Conservation (phyloP, 169 alveolate species). For the Plasmodium relictum region DNA sequence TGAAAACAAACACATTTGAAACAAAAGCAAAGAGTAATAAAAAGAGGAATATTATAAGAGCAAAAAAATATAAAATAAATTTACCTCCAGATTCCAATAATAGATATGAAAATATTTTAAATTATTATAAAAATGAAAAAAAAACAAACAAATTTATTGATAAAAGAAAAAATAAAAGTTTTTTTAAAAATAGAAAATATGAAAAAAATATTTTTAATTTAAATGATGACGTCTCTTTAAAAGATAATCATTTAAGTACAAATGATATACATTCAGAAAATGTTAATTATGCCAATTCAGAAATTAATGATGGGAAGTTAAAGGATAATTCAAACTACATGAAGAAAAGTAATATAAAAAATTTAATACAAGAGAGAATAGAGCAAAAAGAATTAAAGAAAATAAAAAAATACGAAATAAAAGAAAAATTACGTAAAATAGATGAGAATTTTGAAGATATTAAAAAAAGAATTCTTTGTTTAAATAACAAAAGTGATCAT, state of each 20-base stretch:
- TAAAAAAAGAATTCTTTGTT: constrained; percentile 26
- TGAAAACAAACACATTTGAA: constrained; percentile 60
- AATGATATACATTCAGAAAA: constrained; percentile 29
- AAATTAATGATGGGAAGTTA: neutral
- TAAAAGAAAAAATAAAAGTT: constrained; percentile 60
- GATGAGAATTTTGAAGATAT: constrained; percentile 74
- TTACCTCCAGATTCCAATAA: constrained; percentile 37
- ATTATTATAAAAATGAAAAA: constrained; percentile 70
- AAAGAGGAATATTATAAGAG: constrained; percentile 55
- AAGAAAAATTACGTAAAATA: constrained; percentile 58
- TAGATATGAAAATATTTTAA: constrained; percentile 45
- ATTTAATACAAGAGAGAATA: constrained; percentile 26
- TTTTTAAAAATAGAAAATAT: constrained; percentile 21
- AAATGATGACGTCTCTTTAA: constrained; percentile 29
- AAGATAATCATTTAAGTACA: constrained; percentile 52
- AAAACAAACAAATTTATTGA: constrained; percentile 78
- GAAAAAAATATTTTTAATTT: constrained; percentile 65
- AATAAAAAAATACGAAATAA: constrained; percentile 65
- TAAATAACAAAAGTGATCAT: constrained; percentile 4
- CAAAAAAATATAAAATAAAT: constrained; percentile 19
- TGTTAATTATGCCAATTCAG: neutral
- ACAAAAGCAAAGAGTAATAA: constrained; percentile 16
- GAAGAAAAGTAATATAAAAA: neutral
- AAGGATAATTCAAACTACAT: neutral
- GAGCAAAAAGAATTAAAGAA: constrained; percentile 41